Base-by-base conservation (phyloP, 495 filamentous ascomycete genomes). In the Podospora comata region DNA sequence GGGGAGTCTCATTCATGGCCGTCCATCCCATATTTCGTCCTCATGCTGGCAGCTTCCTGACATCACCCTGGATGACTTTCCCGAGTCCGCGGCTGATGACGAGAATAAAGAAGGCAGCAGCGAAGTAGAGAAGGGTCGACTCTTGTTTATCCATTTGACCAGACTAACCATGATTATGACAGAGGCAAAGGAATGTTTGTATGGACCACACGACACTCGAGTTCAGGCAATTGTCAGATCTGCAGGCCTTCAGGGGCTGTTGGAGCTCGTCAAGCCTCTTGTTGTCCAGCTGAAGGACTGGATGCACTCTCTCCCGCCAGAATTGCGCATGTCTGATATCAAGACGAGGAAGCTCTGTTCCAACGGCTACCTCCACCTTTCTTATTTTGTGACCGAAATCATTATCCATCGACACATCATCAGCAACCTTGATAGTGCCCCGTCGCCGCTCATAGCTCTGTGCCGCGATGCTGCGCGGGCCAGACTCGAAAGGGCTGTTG, bases 401-500 rank as follows among this genome's bases (percentile, higher is more conserved):
- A 88, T 85, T 16, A 84, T 90, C 53, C 88, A 90, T 70, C 85
- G 88, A 16, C 82, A 84, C 64, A 87, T 90, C 66, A 78, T 89
- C 23, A 84, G 87, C 62, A 83, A 83, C 27, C 78, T 90, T 44
- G 72, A 78, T 32, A 70, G 76, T 2, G 68, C 72, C 5, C 74
- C 76, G 4, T 66, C 85, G 59, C 79, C 81, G 1, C 55, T 92
- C 44, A 81, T 89, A 0, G 87, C 90, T 77, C 91, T 93, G 72
- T 93, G 90, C 78, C 90, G 91, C 48, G 90, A 87, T 2, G 91
- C 91, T 18, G 87, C 87, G 32, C 84, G 85, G 66, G 86, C 87
- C 2, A 82, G 86, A 11, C 79, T 88, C 6, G 83, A 81, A 57
- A 83, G 82, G 5, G 83, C 85, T 20, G 84, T 89, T 78, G 80